Evolutionary conservation across 139 green algal genomes (phyloP).

Genomic region (Chlamydomonas incerta): DNA sequence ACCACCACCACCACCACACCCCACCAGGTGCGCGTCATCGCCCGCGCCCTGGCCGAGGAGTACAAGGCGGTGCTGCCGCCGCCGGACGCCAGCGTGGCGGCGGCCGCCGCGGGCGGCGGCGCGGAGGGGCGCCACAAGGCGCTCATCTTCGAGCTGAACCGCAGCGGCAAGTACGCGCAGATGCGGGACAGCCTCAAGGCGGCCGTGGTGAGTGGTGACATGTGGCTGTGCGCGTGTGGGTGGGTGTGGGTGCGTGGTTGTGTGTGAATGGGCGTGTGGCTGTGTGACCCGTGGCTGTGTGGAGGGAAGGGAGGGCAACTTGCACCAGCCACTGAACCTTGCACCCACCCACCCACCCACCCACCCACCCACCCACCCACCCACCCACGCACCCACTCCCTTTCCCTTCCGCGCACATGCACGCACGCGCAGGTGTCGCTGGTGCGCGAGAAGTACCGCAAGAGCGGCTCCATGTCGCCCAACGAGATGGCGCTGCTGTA

Average conservation of each 20-base stretch:
- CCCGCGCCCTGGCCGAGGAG: slow-evolving; percentile 21
- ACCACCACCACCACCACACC: background rate
- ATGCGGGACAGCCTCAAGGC: slow-evolving; percentile 41
- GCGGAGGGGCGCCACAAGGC: slow-evolving; percentile 30
- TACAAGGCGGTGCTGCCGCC: slow-evolving; percentile 14
- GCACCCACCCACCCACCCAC: background rate
- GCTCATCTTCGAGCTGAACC: slow-evolving; percentile 51
- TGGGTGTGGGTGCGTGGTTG: too few species aligned
- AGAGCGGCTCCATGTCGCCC: slow-evolving; percentile 35
- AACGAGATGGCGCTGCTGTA: slow-evolving; percentile 48
- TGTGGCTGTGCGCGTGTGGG: too few species aligned
- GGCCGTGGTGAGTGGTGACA: slow-evolving; percentile 30
- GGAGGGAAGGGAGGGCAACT: too few species aligned
- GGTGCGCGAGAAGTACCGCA: slow-evolving; percentile 48
- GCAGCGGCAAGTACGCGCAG: slow-evolving; percentile 40
- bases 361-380: background rate
- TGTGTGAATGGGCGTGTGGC: too few species aligned
- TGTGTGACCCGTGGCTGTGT: too few species aligned
- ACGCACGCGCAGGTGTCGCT: slow-evolving; percentile 6
- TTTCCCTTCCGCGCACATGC: too few species aligned
- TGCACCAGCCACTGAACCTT: too few species aligned
- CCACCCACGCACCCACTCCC: background rate
- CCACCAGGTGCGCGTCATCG: slow-evolving; percentile 15
- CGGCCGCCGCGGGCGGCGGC: background rate
- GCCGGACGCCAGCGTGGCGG: background rate